Evolutionary conservation across 768 basidiomycete genomes (phyloP), one percentile per base, ranked within the genome.

Genomic region (Boletales sp.): DNA sequence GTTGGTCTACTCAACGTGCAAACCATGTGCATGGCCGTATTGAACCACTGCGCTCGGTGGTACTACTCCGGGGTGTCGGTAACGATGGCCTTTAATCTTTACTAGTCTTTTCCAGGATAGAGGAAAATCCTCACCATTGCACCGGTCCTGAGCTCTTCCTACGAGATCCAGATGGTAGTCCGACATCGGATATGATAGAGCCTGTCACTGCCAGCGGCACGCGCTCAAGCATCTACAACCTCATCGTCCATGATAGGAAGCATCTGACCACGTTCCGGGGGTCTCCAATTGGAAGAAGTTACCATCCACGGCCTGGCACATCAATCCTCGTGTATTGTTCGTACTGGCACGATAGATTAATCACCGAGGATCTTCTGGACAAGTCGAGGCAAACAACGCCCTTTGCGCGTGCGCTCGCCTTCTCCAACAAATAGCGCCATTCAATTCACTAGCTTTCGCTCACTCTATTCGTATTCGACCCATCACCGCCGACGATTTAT

Each of bases 291-390:
- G 7, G 24, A 27, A 27, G 24, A 27, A 27, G 27, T 19, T 14
- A 43, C 45, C 37, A 43, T 49, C 31, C 48, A 24, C 40, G 45
- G 43, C 48, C 24, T 27, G 24, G 24, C 24, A 47, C 29, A 21
- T 47, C 29, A 35, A 18, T 27, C 50, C 60, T 59, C 60, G 56
- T 58, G 56, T 49, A 19, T 10, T 53, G 48, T 43, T 41, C 48
- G 39, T 49, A 49, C 55, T 27, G 24, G 24, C 24, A 27, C 24
- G 24, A 27, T 27, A 27, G 44, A 45, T 45, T 62, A 60, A 62
- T 62, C 35, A 55, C 59, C 59, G 59, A 59, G 46, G 53, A 55
- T 44, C 49, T 36, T 48, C 42, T 51, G 45, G 52, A 47, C 45
- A 37, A 48, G 55, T 61, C 49, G 48, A 50, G 51, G 48, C 48